Evolutionary conservation across 352 stramenopile genomes (phyloP).

Genomic region (Phytophthora cryptogea): DNA sequence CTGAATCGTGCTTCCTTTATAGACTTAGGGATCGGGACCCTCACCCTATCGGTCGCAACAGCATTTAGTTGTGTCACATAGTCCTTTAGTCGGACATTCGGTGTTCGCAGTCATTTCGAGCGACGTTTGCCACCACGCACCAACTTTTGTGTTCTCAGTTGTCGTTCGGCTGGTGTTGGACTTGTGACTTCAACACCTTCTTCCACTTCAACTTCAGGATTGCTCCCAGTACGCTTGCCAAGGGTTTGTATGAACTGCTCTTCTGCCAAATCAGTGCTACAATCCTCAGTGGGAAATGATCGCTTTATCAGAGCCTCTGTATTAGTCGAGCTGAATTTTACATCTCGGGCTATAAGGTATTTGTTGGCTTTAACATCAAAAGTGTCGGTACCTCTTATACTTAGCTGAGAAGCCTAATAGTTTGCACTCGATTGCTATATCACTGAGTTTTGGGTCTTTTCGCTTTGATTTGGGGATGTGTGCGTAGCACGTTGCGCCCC

Average conservation of each 20-base stretch:
- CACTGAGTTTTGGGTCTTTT: conserved; percentile 4
- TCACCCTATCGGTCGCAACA: neutral
- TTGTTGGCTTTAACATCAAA: conserved; percentile 12
- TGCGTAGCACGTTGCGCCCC: neutral
- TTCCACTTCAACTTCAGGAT: neutral
- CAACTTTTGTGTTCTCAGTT: neutral
- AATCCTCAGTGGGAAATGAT: conserved; percentile 1
- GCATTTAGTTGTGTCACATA: neutral
- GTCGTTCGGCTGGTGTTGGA: no score
- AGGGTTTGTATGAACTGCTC: neutral
- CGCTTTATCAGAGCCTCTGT: conserved; percentile 1
- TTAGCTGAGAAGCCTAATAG: conserved; percentile 1
- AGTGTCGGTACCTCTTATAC: conserved; percentile 5
- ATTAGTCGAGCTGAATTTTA: conserved; percentile 3
- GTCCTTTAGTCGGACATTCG: conserved; percentile 2
- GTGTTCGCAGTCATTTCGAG: neutral
- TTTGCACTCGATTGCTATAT: conserved; percentile 4
- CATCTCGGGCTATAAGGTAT: conserved; percentile 3
- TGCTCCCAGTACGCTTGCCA: neutral
- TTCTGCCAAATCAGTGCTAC: neutral
- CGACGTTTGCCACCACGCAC: neutral
- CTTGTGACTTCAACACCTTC: no score
- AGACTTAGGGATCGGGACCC: conserved; percentile 1
- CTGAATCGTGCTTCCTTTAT: conserved; percentile 9
- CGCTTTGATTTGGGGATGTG: conserved; percentile 5